Conservation (phyloP, 805 yeast genomes). For the Candida dajiaensis region DNA sequence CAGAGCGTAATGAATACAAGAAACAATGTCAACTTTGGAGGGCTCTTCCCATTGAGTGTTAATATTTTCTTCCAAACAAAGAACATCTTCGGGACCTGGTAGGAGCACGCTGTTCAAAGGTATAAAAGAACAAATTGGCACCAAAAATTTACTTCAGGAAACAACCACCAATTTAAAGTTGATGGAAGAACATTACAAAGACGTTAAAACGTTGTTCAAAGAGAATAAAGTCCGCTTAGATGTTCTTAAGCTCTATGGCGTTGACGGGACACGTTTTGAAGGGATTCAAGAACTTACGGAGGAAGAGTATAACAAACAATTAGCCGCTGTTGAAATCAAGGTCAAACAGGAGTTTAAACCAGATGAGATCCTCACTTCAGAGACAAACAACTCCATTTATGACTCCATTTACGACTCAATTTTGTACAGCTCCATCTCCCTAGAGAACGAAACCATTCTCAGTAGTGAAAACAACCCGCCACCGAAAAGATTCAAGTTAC, state of each 20-base stretch:
- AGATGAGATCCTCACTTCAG: not conserved
- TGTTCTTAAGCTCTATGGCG: not conserved
- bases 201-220: not conserved
- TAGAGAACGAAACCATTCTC: not conserved
- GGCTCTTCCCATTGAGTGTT: no score
- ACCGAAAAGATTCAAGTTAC: not conserved
- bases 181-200: no score
- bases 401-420: no score
- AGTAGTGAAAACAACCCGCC: not conserved
- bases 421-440: no score
- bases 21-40: no score
- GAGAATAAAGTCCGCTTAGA: not conserved
- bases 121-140: not conserved
- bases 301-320: not conserved
- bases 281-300: constrained; percentile 1
- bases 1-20: not conserved
- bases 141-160: not conserved
- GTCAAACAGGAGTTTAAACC: not conserved
- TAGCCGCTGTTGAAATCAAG: not conserved
- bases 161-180: no score
- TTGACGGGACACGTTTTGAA: not conserved
- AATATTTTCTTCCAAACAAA: no score
- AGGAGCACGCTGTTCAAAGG: not conserved
- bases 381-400: not conserved
- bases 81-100: not conserved